These are phyloP conservation scores for Debaryomyces sp. DNA, from an alignment of 1,139 yeast species.

Conservation along the genomic window DNA sequence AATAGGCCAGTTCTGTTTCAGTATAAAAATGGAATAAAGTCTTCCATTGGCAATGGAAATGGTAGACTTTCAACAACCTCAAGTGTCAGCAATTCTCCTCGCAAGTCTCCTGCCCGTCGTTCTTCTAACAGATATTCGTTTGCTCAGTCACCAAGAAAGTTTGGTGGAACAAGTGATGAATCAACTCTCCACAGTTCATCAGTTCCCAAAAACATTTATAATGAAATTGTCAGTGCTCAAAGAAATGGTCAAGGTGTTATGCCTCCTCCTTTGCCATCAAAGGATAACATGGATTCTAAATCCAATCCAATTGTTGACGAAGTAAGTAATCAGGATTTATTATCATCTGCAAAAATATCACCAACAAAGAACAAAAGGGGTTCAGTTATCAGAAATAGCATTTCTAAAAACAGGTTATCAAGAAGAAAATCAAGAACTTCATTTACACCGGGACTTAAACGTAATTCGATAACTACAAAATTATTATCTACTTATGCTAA, in stretches of 20 bases:
- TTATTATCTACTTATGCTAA: constrained; percentile 72
- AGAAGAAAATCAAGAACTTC: constrained; percentile 46
- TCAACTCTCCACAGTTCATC: constrained; percentile 28
- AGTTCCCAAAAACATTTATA: constrained; percentile 49
- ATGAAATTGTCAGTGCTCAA: constrained; percentile 49
- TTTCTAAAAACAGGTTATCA: constrained; percentile 37
- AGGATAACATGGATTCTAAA: constrained; percentile 27
- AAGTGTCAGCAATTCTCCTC: constrained; percentile 38
- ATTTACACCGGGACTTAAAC: constrained; percentile 52
- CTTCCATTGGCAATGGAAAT: constrained; percentile 22
- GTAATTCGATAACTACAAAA: constrained; percentile 72
- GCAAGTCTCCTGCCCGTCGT: constrained; percentile 19
- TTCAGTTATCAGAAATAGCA: constrained; percentile 32
- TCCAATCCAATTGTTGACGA: constrained; percentile 30
- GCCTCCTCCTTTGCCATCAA: constrained; percentile 48
- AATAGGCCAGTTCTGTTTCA: constrained; percentile 62
- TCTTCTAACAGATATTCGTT: constrained; percentile 22
- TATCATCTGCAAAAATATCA: constrained; percentile 36
- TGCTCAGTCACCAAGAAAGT: constrained; percentile 25
- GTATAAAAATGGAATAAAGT: constrained; percentile 28
- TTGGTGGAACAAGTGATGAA: constrained; percentile 12
- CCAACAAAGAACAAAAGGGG: constrained; percentile 29
- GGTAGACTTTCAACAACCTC: constrained; percentile 35
- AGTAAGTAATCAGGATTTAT: constrained; percentile 22
- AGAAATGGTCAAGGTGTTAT: constrained; percentile 30